Conservation (phyloP, 495 filamentous ascomycete species). For the Penicillium arizonense region DNA sequence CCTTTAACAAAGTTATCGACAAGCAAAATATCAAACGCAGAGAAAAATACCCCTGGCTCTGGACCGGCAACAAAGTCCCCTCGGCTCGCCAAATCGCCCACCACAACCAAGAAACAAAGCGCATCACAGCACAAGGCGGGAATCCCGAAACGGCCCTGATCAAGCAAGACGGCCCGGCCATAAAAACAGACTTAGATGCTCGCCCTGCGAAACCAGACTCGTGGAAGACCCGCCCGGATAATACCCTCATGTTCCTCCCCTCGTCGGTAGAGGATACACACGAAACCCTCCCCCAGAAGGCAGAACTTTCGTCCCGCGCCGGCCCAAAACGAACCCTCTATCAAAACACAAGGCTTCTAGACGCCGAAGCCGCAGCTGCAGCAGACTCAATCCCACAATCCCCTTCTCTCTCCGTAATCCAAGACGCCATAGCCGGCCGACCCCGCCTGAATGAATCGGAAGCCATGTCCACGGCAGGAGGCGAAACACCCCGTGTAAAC, state of each 20-base stretch:
- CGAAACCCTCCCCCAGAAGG: conserved; percentile 64
- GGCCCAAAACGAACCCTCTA: conserved; percentile 77
- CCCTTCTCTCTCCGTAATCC: conserved; percentile 80
- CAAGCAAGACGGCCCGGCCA: conserved; percentile 25
- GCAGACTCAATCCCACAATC: conserved; percentile 57
- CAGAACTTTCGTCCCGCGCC: conserved; percentile 69
- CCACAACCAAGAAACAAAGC: conserved; percentile 62
- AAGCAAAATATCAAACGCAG: conserved; percentile 82
- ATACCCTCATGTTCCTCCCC: conserved; percentile 86
- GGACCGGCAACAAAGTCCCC: conserved; percentile 83
- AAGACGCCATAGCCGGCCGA: conserved; percentile 81
- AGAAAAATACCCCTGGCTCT: conserved; percentile 84
- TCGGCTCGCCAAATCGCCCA: conserved; percentile 83
- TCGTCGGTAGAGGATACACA: conserved; percentile 61
- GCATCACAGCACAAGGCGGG: conserved; percentile 50
- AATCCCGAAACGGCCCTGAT: conserved; percentile 43
- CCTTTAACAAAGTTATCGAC: conserved; percentile 89
- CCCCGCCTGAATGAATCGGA: conserved; percentile 65
- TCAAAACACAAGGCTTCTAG: conserved; percentile 72
- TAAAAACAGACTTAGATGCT: conserved; percentile 60
- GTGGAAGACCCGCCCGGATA: conserved; percentile 72
- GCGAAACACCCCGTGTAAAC: conserved; percentile 83
- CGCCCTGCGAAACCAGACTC: conserved; percentile 76
- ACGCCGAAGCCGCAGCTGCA: conserved; percentile 26
- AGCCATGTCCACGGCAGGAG: conserved; percentile 55